These are phyloP conservation scores for Vanderwaltozyma yarrowii DNA, from an alignment of 805 yeast species.

Conservation along the genomic window DNA sequence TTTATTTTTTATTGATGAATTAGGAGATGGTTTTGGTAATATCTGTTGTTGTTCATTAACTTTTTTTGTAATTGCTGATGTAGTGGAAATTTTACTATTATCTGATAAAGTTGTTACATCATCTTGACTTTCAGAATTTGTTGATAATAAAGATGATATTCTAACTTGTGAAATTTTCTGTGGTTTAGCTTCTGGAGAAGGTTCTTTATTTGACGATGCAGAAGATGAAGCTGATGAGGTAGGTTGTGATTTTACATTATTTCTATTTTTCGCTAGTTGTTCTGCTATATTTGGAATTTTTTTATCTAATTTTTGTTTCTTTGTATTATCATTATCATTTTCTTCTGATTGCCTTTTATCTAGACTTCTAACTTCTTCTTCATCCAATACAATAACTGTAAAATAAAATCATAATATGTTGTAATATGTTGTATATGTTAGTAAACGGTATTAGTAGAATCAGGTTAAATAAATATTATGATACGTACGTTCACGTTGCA, in stretches of 20 bases:
- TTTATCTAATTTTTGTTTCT: neutral
- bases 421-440: too few species aligned
- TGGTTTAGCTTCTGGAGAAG: neutral
- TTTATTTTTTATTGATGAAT: too few species aligned
- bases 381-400: neutral
- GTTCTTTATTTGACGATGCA: neutral
- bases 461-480: too few species aligned
- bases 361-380: neutral
- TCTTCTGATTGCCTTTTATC: neutral
- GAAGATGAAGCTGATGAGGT: conserved; percentile 10
- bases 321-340: neutral
- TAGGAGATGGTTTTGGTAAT: too few species aligned
- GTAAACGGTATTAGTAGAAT: too few species aligned
- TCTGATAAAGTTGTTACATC: neutral
- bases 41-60: too few species aligned
- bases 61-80: neutral
- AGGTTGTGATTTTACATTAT: conserved; percentile 4
- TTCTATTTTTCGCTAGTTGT: conserved; percentile 27
- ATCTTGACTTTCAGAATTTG: neutral
- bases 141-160: conserved; percentile 12
- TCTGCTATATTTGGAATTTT: conserved; percentile 22
- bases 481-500: neutral
- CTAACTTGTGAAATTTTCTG: conserved; percentile 6
- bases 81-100: neutral
- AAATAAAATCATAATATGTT: too few species aligned